Evolutionary conservation across 768 basidiomycete genomes (phyloP).

Genomic region (Fomitopsis serialis): DNA sequence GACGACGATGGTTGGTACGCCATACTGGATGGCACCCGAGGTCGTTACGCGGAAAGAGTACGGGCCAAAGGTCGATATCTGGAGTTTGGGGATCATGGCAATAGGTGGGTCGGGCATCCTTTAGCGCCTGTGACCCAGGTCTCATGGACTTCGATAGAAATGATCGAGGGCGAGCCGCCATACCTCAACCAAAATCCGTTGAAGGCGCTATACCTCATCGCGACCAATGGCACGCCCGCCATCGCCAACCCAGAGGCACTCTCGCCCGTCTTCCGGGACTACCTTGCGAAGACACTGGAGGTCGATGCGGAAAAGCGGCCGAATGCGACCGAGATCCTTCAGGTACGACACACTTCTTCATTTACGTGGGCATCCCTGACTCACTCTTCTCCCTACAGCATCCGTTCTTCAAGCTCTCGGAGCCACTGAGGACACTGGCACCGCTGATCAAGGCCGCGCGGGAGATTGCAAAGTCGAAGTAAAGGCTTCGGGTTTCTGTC

Average conservation of each 20-base stretch:
- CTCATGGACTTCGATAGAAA: conserved; percentile 47
- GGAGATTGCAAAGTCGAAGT: conserved; percentile 69
- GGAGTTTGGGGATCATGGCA: conserved; percentile 95
- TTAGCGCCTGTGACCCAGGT: conserved; percentile 1
- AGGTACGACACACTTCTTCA: conserved; percentile 38
- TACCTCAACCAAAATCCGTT: conserved; percentile 95
- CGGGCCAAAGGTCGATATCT: conserved; percentile 97
- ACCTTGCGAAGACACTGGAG: conserved; percentile 81
- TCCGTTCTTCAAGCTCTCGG: conserved; percentile 82
- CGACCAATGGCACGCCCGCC: conserved; percentile 95
- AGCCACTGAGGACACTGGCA: conserved; percentile 80
- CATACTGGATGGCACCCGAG: conserved; percentile 99
- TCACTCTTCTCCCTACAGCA: conserved; percentile 42
- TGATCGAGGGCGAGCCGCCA: conserved; percentile 97
- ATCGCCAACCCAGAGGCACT: conserved; percentile 86
- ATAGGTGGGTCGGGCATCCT: conserved; percentile 53
- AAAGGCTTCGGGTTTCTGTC: not conserved
- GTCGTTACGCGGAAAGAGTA: conserved; percentile 98
- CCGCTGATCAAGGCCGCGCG: conserved; percentile 91
- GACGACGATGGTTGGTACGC: conserved; percentile 97
- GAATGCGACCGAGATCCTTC: conserved; percentile 72
- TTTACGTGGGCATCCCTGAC: not conserved
- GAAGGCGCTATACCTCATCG: conserved; percentile 96
- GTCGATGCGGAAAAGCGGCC: conserved; percentile 95
- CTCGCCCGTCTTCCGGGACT: conserved; percentile 80